Evolutionary conservation across 148 eudicot species (phyloP).

Genomic region (Amaranthus cruentus): DNA sequence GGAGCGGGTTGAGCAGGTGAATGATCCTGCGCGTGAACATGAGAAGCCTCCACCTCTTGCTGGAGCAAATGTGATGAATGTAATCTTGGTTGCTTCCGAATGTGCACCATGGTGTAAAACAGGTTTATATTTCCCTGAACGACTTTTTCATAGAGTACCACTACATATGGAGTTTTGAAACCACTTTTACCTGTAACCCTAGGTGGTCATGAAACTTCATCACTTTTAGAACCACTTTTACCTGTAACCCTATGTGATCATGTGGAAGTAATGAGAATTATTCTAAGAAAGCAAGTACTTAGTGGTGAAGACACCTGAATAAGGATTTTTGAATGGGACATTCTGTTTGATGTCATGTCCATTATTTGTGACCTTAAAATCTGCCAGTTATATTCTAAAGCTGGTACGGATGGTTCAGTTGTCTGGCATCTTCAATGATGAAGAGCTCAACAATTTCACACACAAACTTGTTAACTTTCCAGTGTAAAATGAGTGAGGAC

Average conservation of each 20-base stretch:
- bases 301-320: background rate
- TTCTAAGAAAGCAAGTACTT: background rate
- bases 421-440: no score
- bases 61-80: constrained; percentile 87
- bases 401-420: no score
- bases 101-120: constrained; percentile 91
- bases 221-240: background rate
- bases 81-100: constrained; percentile 89
- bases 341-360: no score
- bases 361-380: no score
- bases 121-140: constrained; percentile 34
- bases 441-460: no score
- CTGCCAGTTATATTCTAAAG: no score
- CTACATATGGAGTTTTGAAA: no score
- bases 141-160: background rate
- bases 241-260: background rate
- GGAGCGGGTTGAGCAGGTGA: constrained; percentile 15
- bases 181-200: background rate
- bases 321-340: no score
- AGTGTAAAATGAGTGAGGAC: no score
- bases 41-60: constrained; percentile 80
- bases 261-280: background rate
- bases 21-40: constrained; percentile 41
- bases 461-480: no score
- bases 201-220: background rate